These are phyloP conservation scores for Carallia pectinifolia DNA, from an alignment of 345 rosid species.

Conservation along the genomic window DNA sequence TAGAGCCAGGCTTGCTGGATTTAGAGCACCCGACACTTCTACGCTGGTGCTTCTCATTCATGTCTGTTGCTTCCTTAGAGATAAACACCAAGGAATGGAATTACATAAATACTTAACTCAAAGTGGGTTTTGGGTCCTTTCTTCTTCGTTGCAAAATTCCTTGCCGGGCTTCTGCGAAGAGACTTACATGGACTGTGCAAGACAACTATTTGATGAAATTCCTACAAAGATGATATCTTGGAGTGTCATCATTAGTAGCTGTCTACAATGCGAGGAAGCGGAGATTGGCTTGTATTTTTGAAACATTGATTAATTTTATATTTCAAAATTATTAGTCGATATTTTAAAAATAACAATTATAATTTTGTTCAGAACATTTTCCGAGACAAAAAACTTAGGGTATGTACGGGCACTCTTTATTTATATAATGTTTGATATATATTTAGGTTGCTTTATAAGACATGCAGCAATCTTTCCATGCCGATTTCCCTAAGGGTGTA, in stretches of 20 bases:
- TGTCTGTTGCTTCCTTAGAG: constrained; percentile 32
- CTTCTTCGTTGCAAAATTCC: constrained; percentile 50
- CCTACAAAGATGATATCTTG: constrained; percentile 58
- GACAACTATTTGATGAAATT: constrained; percentile 67
- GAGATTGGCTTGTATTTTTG: constrained; percentile 24
- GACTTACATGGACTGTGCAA: constrained; percentile 33
- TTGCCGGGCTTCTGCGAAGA: constrained; percentile 37
- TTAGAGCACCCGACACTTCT: constrained; percentile 50
- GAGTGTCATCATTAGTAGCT: constrained; percentile 59
- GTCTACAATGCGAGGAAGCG: constrained; percentile 42
- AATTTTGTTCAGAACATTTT: too few relatives aligned
- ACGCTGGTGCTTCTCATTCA: constrained; percentile 55
- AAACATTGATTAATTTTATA: too few relatives aligned
- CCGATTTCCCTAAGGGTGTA: too few relatives aligned
- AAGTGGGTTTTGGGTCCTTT: constrained; percentile 42
- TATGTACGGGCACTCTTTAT: too few relatives aligned
- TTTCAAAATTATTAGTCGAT: too few relatives aligned
- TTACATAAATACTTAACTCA: constrained; percentile 50
- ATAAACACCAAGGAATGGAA: constrained; percentile 22
- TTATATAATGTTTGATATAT: too few relatives aligned
- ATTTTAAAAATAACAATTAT: too few relatives aligned
- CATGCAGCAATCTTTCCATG: too few relatives aligned
- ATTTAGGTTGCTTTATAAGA: too few relatives aligned
- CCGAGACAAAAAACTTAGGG: too few relatives aligned
- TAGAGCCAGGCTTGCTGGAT: constrained; percentile 45